Evolutionary conservation across 768 basidiomycete species (phyloP), one percentile per base, ranked within the genome.

Genomic region (Lentinula boryana): DNA sequence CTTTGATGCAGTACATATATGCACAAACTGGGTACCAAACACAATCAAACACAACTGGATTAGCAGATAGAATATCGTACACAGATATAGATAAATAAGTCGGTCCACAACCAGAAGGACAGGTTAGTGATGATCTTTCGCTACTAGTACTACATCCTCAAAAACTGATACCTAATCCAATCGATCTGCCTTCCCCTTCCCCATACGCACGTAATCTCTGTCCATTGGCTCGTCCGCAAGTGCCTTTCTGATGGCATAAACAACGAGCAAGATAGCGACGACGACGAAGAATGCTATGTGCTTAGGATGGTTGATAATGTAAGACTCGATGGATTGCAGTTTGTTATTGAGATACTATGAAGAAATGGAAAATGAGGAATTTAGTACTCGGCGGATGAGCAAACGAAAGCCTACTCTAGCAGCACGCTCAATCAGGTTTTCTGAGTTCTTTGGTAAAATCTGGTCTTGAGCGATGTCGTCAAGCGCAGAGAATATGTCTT

Each of bases 371-470:
- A 27, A 27, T 27, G 27, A 27, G 27, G n/a, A n/a, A n/a, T 0
- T 27, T 0, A 27, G 27, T 27, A 27, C 27, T 27, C 27, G 27
- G 27, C 27, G 6, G 50, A 58, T 51, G n/a, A 43, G 46, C 56
- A n/a, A 48, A 54, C 10, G 13, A 15, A 31, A 15, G 67, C 72
- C 6, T 69, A 90, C 89, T 62, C 86, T 74, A 0, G 86, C 84
- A 8, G 81, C 62, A 40, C 91, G 80, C 70, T 93, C 91, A 13
- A 91, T 67, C 4, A 80, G 41, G 66, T 85, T 91, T 66, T 89
- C 89, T 0, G 91, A 93, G 60, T 91, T 73, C 66, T 83, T 86
- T 63, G 79, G 77, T 4, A 65, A 46, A 0, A 86, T 69, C 1
- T 75, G 75, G 0, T 83, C 84, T 31, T 74, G 72, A 0, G 83